Base-by-base conservation (phyloP, 2,329 filamentous ascomycete species). In the Nothophaeocryptopus gaeumannii region DNA sequence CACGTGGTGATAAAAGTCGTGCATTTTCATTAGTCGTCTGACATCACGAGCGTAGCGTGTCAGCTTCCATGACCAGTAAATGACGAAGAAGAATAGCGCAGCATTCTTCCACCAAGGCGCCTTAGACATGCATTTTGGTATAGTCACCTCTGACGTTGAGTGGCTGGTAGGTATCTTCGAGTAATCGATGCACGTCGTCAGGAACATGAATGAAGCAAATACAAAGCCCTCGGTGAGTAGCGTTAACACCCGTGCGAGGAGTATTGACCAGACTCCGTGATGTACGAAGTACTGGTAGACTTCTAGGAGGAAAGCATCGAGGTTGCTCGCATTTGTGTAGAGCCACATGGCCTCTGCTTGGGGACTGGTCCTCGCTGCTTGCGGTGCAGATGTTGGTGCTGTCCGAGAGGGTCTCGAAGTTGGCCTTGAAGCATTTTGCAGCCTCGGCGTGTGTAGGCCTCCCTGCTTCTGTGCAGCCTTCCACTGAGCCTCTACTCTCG, bases 301-400 rank as follows among this genome's bases (percentile, higher is more conserved):
- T 55, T 86, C 86, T 47, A 82, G 80, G 64, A 96, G 83, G 67
- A 96, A 96, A 61, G 83, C 85, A 69, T 96, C 91, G 45, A 96
- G 75, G 64, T 95, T 93, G 33, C 88, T 83, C 50, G 93, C 88
- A 63, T 96, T 96, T 47, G 88, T 88, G 88, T 91, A 96, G 70
- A 88, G 81, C 85, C 89, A 96, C 74, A 95, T 82, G 3, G 91
- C 90, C 68, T 85, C 86, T 64, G 92, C 86, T 68, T 83, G 83
- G 1, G 83, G 80, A 61, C 82, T 79, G 26, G 77, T 72, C 36
- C 39, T 47, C 0, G 35, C n/a, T 15, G 45, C 20, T 1, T 67
- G 60, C 9, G 51, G 31, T 20, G 67, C 47, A 16, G 39, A 44
- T 9, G 15, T 32, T 32, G 31, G 34, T 10, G 20, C 16, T 9